A percentile compares a stretch with the other conserved stretches of the same genome.
Evolutionary conservation across 129 eudicot genomes (phyloP).

Genomic region (Erigeron canadensis): DNA sequence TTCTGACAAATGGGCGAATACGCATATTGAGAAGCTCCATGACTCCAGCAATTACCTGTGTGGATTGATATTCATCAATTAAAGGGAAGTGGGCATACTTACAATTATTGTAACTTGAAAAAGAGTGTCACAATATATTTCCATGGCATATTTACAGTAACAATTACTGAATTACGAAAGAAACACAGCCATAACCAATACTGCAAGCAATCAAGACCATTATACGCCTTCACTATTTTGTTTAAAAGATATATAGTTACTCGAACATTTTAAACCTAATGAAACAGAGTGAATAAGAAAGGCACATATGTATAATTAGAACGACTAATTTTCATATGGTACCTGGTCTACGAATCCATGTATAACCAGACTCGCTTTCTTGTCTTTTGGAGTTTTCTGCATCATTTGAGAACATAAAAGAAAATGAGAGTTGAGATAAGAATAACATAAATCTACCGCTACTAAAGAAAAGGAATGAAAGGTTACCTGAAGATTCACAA

Average conservation of each 20-base stretch:
- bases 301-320: too few relatives aligned
- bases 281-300: not conserved
- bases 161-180: not conserved
- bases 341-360: constrained; percentile 92
- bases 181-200: not conserved
- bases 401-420: constrained; percentile 15
- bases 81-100: not conserved
- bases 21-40: constrained; percentile 61
- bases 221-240: too few relatives aligned
- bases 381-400: constrained; percentile 96
- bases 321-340: constrained; percentile 6
- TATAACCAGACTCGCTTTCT: constrained; percentile 87
- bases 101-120: not conserved
- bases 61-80: constrained; percentile 18
- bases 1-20: constrained; percentile 80
- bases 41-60: constrained; percentile 81
- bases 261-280: too few relatives aligned
- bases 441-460: not conserved
- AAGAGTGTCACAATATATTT: not conserved
- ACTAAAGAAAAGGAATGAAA: constrained; percentile 10
- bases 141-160: not conserved
- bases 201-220: too few relatives aligned
- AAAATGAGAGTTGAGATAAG: not conserved
- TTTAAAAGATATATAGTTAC: too few relatives aligned
- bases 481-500: constrained; percentile 83